These are phyloP conservation scores for Fusarium austroafricanum DNA, from an alignment of 2,329 filamentous ascomycete species.

Conservation along the genomic window DNA sequence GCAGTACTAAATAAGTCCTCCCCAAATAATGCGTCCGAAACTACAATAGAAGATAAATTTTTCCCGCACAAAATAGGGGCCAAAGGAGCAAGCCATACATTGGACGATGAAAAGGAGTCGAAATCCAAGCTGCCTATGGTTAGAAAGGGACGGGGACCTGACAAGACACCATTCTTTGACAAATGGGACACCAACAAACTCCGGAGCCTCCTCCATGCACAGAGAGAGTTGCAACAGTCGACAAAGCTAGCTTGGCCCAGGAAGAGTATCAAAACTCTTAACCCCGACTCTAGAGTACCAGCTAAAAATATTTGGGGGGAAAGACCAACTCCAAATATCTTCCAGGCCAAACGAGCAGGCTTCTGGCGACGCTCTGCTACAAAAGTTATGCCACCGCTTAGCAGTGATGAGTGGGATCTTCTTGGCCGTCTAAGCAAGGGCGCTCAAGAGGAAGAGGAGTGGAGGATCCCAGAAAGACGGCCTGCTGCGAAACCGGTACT, in stretches of 20 bases:
- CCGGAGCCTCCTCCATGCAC: constrained; percentile 54
- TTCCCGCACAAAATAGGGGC: background rate
- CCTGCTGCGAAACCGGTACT: constrained; percentile 27
- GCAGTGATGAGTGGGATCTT: constrained; percentile 65
- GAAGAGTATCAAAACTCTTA: constrained; percentile 43
- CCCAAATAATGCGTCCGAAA: background rate
- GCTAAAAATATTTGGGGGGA: constrained; percentile 63
- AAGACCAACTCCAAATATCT: constrained; percentile 53
- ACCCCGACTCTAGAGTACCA: constrained; percentile 55
- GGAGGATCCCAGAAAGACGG: constrained; percentile 53
- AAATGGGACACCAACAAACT: constrained; percentile 63
- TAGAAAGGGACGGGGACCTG: constrained; percentile 9
- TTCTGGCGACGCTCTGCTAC: constrained; percentile 61
- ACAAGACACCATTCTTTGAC: constrained; percentile 55
- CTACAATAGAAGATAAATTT: background rate
- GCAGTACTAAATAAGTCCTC: background rate
- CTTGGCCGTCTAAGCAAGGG: constrained; percentile 61
- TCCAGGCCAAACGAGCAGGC: constrained; percentile 57
- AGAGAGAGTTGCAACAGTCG: constrained; percentile 51
- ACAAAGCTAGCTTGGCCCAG: constrained; percentile 45
- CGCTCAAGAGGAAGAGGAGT: constrained; percentile 51
- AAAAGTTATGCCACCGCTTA: constrained; percentile 66
- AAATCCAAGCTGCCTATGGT: background rate
- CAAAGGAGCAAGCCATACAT: background rate
- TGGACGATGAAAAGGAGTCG: background rate